Percentiles rank a stretch among this genome's conserved stretches.
Evolutionary conservation across 495 filamentous ascomycete species (phyloP).

Genomic region (Penicillium atrosanguineum): DNA sequence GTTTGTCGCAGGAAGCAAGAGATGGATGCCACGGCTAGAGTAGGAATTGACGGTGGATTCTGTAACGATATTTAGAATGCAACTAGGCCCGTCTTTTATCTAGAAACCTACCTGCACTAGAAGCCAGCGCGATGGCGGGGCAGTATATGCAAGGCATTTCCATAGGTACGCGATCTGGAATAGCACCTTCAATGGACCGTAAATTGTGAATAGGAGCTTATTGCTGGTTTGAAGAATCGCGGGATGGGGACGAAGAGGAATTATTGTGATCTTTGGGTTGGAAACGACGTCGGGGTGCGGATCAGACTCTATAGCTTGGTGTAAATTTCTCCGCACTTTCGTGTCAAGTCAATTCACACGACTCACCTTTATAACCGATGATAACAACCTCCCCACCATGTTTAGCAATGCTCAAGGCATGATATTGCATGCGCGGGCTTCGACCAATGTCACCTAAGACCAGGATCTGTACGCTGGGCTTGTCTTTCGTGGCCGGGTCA

Average conservation of each 20-base stretch:
- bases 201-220: constrained; percentile 73
- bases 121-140: constrained; percentile 72
- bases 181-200: constrained; percentile 82
- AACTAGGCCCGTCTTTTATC: not conserved
- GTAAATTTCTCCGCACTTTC: not conserved
- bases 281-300: constrained; percentile 72
- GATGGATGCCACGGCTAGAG: constrained; percentile 69
- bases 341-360: not conserved
- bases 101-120: constrained; percentile 62
- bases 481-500: constrained; percentile 19
- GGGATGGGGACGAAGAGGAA: constrained; percentile 63
- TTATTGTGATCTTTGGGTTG: constrained; percentile 62
- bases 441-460: constrained; percentile 97
- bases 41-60: constrained; percentile 95
- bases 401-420: constrained; percentile 88
- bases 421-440: constrained; percentile 98
- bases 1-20: constrained; percentile 77
- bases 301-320: constrained; percentile 50
- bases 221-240: constrained; percentile 61
- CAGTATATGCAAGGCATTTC: constrained; percentile 66
- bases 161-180: constrained; percentile 73
- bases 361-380: constrained; percentile 78
- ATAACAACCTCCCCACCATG: constrained; percentile 78
- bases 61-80: constrained; percentile 35
- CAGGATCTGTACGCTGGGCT: constrained; percentile 68